A percentile compares a stretch with the other conserved stretches of the same genome.
phyloP scores from a whole-genome alignment of 192 early-diverging fungal species.

The Geranomyces michiganensis region DNA sequence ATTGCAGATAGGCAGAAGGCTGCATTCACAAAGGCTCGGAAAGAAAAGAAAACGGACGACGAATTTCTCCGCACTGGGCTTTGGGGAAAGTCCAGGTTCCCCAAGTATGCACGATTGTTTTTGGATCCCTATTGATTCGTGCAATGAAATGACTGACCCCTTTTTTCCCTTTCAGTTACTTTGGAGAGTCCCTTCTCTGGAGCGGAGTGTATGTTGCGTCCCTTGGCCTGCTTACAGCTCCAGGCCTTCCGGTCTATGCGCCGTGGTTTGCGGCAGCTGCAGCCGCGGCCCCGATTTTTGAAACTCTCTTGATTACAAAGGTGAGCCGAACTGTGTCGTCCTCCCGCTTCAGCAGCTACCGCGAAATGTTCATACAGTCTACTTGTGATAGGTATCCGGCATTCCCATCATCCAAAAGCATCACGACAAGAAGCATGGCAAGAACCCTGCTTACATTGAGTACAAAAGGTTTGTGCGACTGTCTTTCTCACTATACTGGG shows the following conservation, averaged over 20 bases:
- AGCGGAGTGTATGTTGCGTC: conserved; percentile 1
- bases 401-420: conserved; percentile 11
- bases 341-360: neutral
- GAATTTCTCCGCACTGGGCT: conserved; percentile 4
- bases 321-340: neutral
- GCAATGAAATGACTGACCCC: too few relatives aligned
- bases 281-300: conserved; percentile 8
- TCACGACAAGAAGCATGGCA: conserved; percentile 24
- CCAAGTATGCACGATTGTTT: conserved; percentile 14
- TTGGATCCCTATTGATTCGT: neutral
- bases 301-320: conserved; percentile 10
- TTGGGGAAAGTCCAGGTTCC: conserved; percentile 14
- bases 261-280: conserved; percentile 13
- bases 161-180: neutral
- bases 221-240: conserved; percentile 1
- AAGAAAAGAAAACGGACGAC: conserved; percentile 20
- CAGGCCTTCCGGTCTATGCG: neutral
- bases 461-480: neutral
- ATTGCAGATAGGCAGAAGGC: conserved; percentile 39
- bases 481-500: neutral
- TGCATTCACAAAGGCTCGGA: neutral
- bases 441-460: conserved; percentile 7
- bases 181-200: conserved; percentile 9
- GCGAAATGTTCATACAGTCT: too few relatives aligned
- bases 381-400: conserved; percentile 12